Percentiles rank a stretch among this genome's conserved stretches.
These are phyloP conservation scores for Hyaloscypha finlandica DNA, from an alignment of 495 filamentous ascomycete species.

Conservation along the genomic window DNA sequence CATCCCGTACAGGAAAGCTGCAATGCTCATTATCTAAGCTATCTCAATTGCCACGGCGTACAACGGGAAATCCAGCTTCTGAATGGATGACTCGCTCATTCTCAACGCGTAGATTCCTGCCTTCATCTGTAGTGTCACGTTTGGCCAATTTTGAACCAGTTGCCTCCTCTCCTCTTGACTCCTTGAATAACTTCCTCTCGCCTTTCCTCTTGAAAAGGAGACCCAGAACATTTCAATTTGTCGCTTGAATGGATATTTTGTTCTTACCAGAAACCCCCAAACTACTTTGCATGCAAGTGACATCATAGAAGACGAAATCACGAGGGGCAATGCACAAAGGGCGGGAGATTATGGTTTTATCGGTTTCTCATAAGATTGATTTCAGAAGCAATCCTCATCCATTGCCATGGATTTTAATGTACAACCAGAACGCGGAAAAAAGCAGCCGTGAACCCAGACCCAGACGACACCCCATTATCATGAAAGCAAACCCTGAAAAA, in stretches of 20 bases:
- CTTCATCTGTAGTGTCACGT: too few relatives aligned
- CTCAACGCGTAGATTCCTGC: too few relatives aligned
- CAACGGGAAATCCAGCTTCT: too few relatives aligned
- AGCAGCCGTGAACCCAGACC: conserved; percentile 84
- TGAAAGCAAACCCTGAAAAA: conserved; percentile 62
- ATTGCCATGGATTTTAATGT: conserved; percentile 86
- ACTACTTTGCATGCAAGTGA: neutral
- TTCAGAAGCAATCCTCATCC: conserved; percentile 48
- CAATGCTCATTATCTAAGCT: neutral
- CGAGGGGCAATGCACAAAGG: neutral
- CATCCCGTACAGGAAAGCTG: neutral
- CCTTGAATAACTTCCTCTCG: too few relatives aligned
- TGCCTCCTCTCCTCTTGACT: too few relatives aligned
- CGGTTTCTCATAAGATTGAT: conserved; percentile 36
- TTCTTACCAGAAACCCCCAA: too few relatives aligned
- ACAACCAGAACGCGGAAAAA: conserved; percentile 80
- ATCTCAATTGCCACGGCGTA: neutral
- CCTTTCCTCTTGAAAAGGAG: too few relatives aligned
- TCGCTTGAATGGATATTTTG: too few relatives aligned
- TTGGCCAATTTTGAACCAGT: too few relatives aligned
- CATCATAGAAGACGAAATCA: neutral
- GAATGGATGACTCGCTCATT: too few relatives aligned
- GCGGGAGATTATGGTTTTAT: conserved; percentile 5
- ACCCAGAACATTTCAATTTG: too few relatives aligned
- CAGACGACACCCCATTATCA: conserved; percentile 78